phyloP scores from a whole-genome alignment of 805 yeast genomes.

The Schwanniomyces sp. region DNA sequence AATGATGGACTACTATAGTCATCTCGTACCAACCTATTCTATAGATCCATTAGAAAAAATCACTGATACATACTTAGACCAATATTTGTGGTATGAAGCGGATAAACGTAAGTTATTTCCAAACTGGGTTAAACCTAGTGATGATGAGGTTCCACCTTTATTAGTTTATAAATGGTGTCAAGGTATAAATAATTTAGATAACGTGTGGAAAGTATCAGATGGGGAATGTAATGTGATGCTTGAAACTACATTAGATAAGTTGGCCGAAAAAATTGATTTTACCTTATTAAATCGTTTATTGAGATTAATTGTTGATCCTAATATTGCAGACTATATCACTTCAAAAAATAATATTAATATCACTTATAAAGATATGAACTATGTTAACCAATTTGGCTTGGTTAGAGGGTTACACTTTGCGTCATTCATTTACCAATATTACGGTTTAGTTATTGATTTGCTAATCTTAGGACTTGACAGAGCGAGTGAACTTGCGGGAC shows the following conservation, averaged over 20 bases:
- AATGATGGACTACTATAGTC: constrained; percentile 88
- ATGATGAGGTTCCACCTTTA: constrained; percentile 88
- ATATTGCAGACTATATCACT: constrained; percentile 91
- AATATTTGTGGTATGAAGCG: constrained; percentile 94
- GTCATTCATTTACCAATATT: constrained; percentile 85
- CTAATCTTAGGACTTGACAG: constrained; percentile 82
- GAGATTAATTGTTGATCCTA: constrained; percentile 80
- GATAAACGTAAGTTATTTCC: constrained; percentile 87
- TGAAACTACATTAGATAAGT: constrained; percentile 68
- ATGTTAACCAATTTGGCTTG: constrained; percentile 84
- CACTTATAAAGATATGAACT: constrained; percentile 92
- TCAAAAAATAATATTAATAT: constrained; percentile 83
- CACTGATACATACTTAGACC: constrained; percentile 94
- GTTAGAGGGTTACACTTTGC: constrained; percentile 89
- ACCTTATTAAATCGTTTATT: constrained; percentile 81
- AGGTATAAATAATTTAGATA: constrained; percentile 75
- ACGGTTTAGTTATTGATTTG: constrained; percentile 82
- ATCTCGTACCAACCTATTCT: constrained; percentile 80
- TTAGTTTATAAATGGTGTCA: constrained; percentile 93
- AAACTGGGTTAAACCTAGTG: constrained; percentile 94
- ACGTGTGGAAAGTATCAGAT: constrained; percentile 74
- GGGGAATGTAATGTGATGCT: constrained; percentile 84
- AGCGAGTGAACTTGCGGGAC: constrained; percentile 85
- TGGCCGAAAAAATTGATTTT: constrained; percentile 85
- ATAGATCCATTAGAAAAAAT: constrained; percentile 93